Base-by-base conservation (phyloP, 2,329 filamentous ascomycete species). In the Aspergillus nomiae region DNA sequence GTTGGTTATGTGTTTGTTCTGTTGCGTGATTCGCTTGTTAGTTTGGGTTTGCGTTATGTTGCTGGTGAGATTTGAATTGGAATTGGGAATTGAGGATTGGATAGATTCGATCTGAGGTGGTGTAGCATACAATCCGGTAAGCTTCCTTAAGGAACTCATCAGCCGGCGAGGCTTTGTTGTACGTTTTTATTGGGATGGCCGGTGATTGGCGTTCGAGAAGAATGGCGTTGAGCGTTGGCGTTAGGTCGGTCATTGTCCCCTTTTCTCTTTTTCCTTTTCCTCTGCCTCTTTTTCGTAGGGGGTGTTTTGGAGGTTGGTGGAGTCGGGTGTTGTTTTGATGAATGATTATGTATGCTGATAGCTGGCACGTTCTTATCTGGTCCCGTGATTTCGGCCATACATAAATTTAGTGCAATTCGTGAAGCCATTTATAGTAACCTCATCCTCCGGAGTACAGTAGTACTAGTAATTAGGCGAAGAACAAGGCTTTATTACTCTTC, bases 91-190 rank as follows among this genome's bases (percentile, higher is more conserved):
- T 14, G 1, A 1, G 0, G 14, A 14, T 36, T 16, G 14, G 0
- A 36, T 36, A 7, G 4, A 36, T 16, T 36, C 21, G 41, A 36
- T 53, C 61, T 38, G 36, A 43, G 41, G 41, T 58, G 59, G 51
- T 61, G 58, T 67, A 65, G 67, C 70, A 58, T 61, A 96, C 94
- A 77, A 98, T 97, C 75, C 90, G 88, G 80, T 96, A 95, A 59
- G 95, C 95, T 80, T 98, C 94, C 74, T 94, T 93, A 38, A 98
- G 83, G 75, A 98, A 99, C 71, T 91, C 90, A 76, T 97, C 92
- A 57, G 95, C 68, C 21, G 70, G 68, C 2, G 65, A 16, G 34
- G 34, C 14, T 16, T 16, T 16, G 16, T 36, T 36, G 6, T 36
- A 36, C 6, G 34, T 36, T 36, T 36, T 36, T 74, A 65, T 78